Conservation (phyloP, 768 basidiomycete species). For the Calocera viscosa region DNA sequence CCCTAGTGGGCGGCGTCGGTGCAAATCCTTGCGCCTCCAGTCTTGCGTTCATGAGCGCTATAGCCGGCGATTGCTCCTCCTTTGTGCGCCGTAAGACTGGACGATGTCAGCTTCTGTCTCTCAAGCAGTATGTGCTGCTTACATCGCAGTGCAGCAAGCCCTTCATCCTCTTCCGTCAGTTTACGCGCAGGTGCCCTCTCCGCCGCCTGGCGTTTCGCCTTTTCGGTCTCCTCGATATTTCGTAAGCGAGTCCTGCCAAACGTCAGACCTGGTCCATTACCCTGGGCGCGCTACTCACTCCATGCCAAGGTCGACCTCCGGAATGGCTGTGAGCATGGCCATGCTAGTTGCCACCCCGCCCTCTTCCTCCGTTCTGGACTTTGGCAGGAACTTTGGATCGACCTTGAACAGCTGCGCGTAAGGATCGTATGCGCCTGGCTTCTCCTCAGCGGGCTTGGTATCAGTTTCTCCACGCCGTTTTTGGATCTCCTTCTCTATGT, state of each 20-base stretch:
- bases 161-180: conserved; percentile 57
- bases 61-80: conserved; percentile 69
- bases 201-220: conserved; percentile 75
- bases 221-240: conserved; percentile 97
- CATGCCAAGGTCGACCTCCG: conserved; percentile 96
- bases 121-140: conserved; percentile 25
- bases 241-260: conserved; percentile 59
- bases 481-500: conserved; percentile 87
- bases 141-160: conserved; percentile 82
- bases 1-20: conserved; percentile 9
- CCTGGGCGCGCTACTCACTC: conserved; percentile 51
- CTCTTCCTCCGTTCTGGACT: conserved; percentile 41
- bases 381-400: conserved; percentile 37
- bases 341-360: conserved; percentile 87
- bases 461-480: conserved; percentile 48
- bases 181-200: conserved; percentile 49
- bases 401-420: conserved; percentile 67
- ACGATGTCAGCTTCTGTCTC: background rate
- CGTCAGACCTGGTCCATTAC: background rate
- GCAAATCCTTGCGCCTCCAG: conserved; percentile 62
- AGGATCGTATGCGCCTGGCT: conserved; percentile 42
- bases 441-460: conserved; percentile 33
- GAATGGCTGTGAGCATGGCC: conserved; percentile 95
- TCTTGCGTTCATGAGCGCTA: conserved; percentile 78
- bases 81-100: conserved; percentile 76